Evolutionary conservation across 768 basidiomycete genomes (phyloP), one percentile per base, ranked within the genome.

Genomic region (Xerocomus brunneocitrinus): DNA sequence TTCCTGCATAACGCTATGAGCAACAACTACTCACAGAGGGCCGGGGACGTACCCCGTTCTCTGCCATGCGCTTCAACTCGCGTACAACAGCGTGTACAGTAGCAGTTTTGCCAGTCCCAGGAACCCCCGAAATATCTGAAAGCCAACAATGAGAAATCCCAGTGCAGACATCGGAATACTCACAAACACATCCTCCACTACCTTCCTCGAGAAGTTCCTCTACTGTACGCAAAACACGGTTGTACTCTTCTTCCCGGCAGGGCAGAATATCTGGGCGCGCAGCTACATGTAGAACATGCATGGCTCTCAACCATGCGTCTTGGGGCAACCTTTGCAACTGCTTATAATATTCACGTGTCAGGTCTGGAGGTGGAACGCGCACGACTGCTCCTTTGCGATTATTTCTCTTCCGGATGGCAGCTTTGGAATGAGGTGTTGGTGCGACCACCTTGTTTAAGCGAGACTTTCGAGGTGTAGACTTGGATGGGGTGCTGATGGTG

Each of bases 41-140:
- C 36, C 5, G 4, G 24, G 3, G 10, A 73, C 84, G 28, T 58
- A 92, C 91, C 58, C 82, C 84, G 50, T 82, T 77, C 65, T 88
- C 80, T 1, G 94, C 94, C 83, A 95, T 90, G 36, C 85, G 78
- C 64, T 91, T 94, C 10, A 98, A 76, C 65, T 95, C 91, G 35
- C 90, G 80, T 31, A 98, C 82, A 25, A 97, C 87, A 1, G 89
- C 89, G 62, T 98, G 95, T 0, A 98, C 94, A 0, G 97, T 98
- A 0, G 97, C 97, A 0, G 97, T 99, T 73, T 98, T 99, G 8
- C 97, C 95, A 2, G 95, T 98, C 7, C 97, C 95, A n/a, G 95
- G 97, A 7, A 98, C 93, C 8, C 97, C 95, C 7, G 95, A 94
- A 45, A 98, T 97, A 70, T 98, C 95, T 98, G 50, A 13, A 54